Conservation (phyloP, 129 eudicot species). For the sunflower (Helianthus annuus) region HanXRQr2.0-SUNRISE NC_035441.2:83834991-83835490, state of each 20-base stretch:
- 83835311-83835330: no score
- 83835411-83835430: no score
- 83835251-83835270: conserved; percentile 17
- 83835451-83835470: no score
- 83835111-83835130: conserved; percentile 56
- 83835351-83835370: no score
- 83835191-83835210: conserved; percentile 39
- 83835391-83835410: no score
- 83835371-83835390: no score
- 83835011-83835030: no score
- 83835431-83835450: no score
- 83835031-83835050: no score
- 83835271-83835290: conserved; percentile 5
- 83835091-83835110: neutral
- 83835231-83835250: conserved; percentile 19
- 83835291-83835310: neutral
- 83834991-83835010: no score
- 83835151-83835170: conserved; percentile 48
- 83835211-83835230: neutral
- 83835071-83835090: neutral
- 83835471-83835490: no score
- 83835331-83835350: no score
- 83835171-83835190: conserved; percentile 49
- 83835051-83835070: neutral
- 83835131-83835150: conserved; percentile 41